Evolutionary conservation across 2,329 filamentous ascomycete species (phyloP).

Genomic region (Karstenula rhodostoma): DNA sequence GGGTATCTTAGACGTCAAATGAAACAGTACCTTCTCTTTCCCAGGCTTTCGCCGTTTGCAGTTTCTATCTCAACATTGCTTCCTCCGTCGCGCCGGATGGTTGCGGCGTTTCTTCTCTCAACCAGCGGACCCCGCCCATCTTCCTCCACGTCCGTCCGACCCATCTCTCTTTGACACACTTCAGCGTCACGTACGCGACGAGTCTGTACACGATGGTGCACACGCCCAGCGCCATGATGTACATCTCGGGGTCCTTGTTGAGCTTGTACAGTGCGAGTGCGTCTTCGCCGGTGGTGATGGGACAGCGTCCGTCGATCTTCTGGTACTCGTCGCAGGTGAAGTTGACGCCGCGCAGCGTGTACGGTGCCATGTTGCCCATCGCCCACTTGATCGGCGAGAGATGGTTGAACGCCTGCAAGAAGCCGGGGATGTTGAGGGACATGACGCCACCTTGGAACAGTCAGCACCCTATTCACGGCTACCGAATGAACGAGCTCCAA

Average conservation of each 20-base stretch:
- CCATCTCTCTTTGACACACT: conserved; percentile 64
- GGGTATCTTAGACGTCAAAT: neutral
- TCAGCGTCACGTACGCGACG: conserved; percentile 67
- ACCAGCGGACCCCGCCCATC: conserved; percentile 18
- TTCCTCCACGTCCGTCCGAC: conserved; percentile 39
- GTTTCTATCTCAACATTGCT: neutral
- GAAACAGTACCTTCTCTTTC: neutral
- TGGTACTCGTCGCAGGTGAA: conserved; percentile 72
- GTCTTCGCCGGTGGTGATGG: conserved; percentile 71
- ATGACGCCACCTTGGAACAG: conserved; percentile 64
- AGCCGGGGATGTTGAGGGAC: conserved; percentile 71
- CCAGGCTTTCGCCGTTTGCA: neutral
- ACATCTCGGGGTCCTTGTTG: conserved; percentile 67
- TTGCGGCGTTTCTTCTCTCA: neutral
- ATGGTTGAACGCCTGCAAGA: conserved; percentile 75
- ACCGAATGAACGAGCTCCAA: conserved; percentile 7
- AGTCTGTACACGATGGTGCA: conserved; percentile 72
- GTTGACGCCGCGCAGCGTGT: conserved; percentile 65
- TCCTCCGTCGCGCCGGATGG: neutral
- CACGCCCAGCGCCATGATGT: conserved; percentile 69
- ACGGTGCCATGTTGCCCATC: conserved; percentile 71
- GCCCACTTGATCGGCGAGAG: conserved; percentile 76
- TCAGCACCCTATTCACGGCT: neutral
- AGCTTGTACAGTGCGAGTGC: conserved; percentile 73
- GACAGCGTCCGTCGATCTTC: conserved; percentile 68